Conservation (phyloP, 2,329 filamentous ascomycete genomes). For the Talaromyces rugulosus region DNA sequence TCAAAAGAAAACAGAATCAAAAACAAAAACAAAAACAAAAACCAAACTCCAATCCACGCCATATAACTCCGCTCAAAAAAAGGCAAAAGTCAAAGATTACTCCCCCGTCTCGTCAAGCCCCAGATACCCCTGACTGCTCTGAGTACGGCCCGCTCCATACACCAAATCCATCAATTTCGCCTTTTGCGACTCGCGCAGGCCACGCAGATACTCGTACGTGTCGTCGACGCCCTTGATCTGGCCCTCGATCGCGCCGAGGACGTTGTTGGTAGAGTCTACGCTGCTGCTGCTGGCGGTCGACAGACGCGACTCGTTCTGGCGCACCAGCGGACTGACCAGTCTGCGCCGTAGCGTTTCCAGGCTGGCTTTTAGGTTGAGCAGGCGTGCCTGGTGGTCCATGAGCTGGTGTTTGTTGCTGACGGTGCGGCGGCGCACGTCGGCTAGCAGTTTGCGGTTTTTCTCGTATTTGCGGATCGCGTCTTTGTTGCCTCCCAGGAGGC, state of each 20-base stretch:
- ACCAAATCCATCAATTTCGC: slow-evolving; percentile 76
- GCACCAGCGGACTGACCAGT: slow-evolving; percentile 77
- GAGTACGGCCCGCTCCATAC: slow-evolving; percentile 50
- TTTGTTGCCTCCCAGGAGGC: slow-evolving; percentile 72
- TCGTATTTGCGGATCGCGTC: slow-evolving; percentile 82
- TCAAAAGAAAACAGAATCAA: not conserved
- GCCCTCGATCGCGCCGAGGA: slow-evolving; percentile 60
- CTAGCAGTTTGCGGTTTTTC: slow-evolving; percentile 77
- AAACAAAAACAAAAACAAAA: not conserved
- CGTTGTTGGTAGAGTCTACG: slow-evolving; percentile 37
- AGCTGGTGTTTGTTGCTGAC: slow-evolving; percentile 83
- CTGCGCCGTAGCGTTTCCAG: slow-evolving; percentile 80
- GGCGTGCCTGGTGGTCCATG: slow-evolving; percentile 78
- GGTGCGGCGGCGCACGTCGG: slow-evolving; percentile 74
- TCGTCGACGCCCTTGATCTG: slow-evolving; percentile 80
- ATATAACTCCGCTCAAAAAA: not conserved
- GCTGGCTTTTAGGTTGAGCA: slow-evolving; percentile 79
- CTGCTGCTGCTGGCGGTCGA: slow-evolving; percentile 11
- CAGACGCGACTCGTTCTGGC: slow-evolving; percentile 54
- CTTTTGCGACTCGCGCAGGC: slow-evolving; percentile 74
- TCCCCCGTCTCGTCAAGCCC: slow-evolving; percentile 5
- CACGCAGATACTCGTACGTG: slow-evolving; percentile 72
- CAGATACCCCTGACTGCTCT: slow-evolving; percentile 4
- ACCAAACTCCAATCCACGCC: not conserved
- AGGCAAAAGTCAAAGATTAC: not conserved